phyloP scores from a whole-genome alignment of 148 eudicot species.

The Chenopodium formosanum region DNA sequence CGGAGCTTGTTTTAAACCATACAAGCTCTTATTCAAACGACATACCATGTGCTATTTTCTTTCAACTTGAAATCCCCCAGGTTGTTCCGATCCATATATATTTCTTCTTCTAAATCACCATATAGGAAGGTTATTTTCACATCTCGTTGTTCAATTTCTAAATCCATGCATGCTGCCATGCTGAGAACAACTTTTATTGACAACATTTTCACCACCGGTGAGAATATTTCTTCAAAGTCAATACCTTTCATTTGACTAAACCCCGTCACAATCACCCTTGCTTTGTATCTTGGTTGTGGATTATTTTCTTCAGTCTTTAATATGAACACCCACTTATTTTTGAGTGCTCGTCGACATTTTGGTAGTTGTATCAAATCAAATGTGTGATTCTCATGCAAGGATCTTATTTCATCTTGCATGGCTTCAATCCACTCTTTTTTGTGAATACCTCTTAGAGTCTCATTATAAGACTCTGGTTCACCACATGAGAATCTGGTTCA shows the following conservation, averaged over 20 bases:
- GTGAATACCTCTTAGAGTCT: not conserved
- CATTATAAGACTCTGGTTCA: not conserved
- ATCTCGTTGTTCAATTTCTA: not conserved
- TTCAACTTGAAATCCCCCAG: no score
- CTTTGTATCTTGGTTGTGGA: not conserved
- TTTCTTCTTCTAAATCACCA: no score
- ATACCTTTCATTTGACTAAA: not conserved
- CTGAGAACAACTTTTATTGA: not conserved
- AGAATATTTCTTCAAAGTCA: not conserved
- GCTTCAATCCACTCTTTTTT: not conserved
- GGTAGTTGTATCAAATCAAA: not conserved
- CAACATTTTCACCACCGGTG: not conserved
- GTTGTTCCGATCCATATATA: no score
- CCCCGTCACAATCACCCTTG: not conserved
- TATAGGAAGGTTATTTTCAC: no score
- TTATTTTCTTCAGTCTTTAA: no score
- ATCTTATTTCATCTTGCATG: not conserved
- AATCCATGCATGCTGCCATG: not conserved
- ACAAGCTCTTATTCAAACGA: no score
- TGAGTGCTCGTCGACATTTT: not conserved
- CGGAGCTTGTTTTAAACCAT: no score
- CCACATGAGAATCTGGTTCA: not conserved
- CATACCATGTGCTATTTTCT: no score
- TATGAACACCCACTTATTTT: no score
- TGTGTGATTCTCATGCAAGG: not conserved